These are phyloP conservation scores for Excoecaria agallocha DNA, from an alignment of 345 rosid species.

Conservation along the genomic window DNA sequence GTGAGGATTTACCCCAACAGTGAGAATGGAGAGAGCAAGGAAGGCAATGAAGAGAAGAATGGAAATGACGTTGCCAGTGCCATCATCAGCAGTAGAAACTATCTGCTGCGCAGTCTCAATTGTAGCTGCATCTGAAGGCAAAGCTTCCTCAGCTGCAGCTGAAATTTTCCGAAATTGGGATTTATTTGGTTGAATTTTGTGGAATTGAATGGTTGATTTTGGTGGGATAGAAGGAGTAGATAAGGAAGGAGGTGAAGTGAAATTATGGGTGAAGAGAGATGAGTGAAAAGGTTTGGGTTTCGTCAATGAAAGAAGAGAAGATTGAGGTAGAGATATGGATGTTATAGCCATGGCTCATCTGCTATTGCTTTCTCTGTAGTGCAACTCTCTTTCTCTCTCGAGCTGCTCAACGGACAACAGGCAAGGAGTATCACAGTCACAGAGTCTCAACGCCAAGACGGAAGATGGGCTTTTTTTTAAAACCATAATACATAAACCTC, in stretches of 20 bases:
- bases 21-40: constrained; percentile 56
- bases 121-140: constrained; percentile 29
- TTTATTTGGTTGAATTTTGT: constrained; percentile 12
- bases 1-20: constrained; percentile 57
- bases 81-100: constrained; percentile 43
- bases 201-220: constrained; percentile 19
- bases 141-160: constrained; percentile 47
- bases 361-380: neutral
- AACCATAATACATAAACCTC: no score
- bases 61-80: constrained; percentile 40
- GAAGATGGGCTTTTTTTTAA: no score
- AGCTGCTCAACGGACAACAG: no score
- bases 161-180: constrained; percentile 39
- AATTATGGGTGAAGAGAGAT: constrained; percentile 21
- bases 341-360: constrained; percentile 33
- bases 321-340: neutral
- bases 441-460: no score
- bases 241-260: constrained; percentile 21
- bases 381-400: no score
- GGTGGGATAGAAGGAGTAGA: constrained; percentile 23
- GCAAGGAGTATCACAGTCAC: no score
- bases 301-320: constrained; percentile 24
- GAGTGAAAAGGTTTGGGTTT: constrained; percentile 30
- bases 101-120: constrained; percentile 40
- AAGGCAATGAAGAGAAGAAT: constrained; percentile 65